These are phyloP conservation scores for Miscanthus lutarioriparius DNA, from an alignment of 176 grass and related monocot species.

Conservation along the genomic window DNA sequence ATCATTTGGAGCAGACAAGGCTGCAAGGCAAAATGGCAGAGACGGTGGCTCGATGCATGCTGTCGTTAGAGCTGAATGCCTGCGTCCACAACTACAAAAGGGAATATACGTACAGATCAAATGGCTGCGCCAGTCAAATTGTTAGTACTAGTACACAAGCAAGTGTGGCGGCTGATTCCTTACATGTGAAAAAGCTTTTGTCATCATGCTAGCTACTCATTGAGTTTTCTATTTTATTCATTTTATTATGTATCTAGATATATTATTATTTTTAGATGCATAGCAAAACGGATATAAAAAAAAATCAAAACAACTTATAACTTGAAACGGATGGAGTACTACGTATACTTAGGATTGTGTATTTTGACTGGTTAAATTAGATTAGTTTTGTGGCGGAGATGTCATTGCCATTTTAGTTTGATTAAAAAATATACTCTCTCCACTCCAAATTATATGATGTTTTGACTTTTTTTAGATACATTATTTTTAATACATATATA, in stretches of 20 bases:
- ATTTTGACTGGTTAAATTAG: conserved; percentile 6
- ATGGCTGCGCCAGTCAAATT: neutral
- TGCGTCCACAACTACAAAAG: neutral
- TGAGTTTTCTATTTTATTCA: too few relatives aligned
- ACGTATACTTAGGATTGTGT: too few relatives aligned
- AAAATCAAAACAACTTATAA: too few relatives aligned
- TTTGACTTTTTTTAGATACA: too few relatives aligned
- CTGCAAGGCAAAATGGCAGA: conserved; percentile 7
- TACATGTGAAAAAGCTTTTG: conserved; percentile 14
- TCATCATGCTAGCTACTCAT: neutral
- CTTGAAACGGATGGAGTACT: too few relatives aligned
- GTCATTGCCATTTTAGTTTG: neutral
- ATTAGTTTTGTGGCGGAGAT: conserved; percentile 10
- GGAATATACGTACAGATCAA: conserved; percentile 5
- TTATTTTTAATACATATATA: too few relatives aligned
- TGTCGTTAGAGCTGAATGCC: neutral
- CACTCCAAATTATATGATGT: neutral
- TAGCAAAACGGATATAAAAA: too few relatives aligned
- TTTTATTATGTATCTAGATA: too few relatives aligned
- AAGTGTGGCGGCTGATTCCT: neutral
- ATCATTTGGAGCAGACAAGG: conserved; percentile 6
- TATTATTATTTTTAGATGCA: too few relatives aligned
- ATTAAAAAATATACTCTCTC: neutral
- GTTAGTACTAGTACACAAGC: neutral
- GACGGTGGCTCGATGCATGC: neutral